Percentiles rank a stretch among this genome's conserved stretches.
Evolutionary conservation across 345 rosid species (phyloP).

Genomic region (Hibiscus mutabilis): DNA sequence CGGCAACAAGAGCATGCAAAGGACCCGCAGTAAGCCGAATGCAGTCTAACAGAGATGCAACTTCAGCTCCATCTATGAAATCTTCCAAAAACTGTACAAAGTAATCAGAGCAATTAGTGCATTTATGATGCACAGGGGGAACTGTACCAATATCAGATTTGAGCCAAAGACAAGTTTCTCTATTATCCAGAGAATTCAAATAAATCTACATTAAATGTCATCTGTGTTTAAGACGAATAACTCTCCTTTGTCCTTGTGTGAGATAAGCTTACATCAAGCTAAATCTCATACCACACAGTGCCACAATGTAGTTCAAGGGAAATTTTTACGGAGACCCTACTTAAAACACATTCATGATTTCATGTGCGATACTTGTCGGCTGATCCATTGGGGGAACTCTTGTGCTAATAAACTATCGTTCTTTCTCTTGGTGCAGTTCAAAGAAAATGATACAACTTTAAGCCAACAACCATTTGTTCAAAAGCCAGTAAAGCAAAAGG

Average conservation of each 20-base stretch:
- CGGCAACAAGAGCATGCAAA: slow-evolving; percentile 89
- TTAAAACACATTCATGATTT: background rate
- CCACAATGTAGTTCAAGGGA: background rate
- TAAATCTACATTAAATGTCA: background rate
- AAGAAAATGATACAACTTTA: background rate
- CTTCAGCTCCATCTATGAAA: slow-evolving; percentile 93
- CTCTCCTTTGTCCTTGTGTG: background rate
- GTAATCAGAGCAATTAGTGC: slow-evolving; percentile 3
- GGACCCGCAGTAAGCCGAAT: slow-evolving; percentile 97
- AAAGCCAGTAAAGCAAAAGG: background rate
- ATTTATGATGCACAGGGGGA: slow-evolving; percentile 1
- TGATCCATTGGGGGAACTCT: background rate
- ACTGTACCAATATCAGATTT: background rate
- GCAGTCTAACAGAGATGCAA: slow-evolving; percentile 94
- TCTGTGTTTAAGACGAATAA: background rate
- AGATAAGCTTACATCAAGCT: background rate
- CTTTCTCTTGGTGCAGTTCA: background rate
- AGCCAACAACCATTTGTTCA: background rate
- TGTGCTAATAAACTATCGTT: background rate
- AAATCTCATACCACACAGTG: background rate
- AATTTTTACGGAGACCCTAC: background rate
- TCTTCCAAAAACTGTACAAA: slow-evolving; percentile 72
- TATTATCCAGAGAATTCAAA: background rate
- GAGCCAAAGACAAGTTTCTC: background rate
- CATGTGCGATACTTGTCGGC: background rate